A percentile compares a stretch with the other conserved stretches of the same genome.
Conservation (phyloP, 2,329 filamentous ascomycete species). For the Colletotrichum sojae region DNA sequence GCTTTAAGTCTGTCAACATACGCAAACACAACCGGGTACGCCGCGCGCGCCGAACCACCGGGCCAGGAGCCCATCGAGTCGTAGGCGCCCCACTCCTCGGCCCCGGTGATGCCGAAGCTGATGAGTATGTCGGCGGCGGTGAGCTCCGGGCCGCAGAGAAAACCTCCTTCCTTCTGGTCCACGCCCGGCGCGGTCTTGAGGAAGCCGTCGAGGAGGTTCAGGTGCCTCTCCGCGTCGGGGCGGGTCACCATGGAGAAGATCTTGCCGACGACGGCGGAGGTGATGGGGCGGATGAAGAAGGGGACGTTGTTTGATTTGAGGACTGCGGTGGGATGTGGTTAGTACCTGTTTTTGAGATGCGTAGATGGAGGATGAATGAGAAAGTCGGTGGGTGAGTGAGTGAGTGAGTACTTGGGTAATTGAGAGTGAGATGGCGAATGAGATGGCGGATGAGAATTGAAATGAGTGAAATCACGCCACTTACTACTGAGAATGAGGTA, state of each 20-base stretch:
- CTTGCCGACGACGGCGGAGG: conserved; percentile 59
- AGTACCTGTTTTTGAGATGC: neutral
- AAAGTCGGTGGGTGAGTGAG: too few species aligned
- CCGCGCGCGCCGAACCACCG: conserved; percentile 53
- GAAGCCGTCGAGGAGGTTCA: conserved; percentile 64
- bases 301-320: conserved; percentile 63
- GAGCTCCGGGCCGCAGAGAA: conserved; percentile 64
- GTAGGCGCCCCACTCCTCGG: conserved; percentile 51
- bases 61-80: conserved; percentile 59
- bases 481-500: conserved; percentile 59
- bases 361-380: neutral
- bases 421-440: too few species aligned
- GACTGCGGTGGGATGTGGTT: conserved; percentile 45
- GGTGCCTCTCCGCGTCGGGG: conserved; percentile 63
- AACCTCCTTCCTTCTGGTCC: conserved; percentile 52
- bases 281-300: conserved; percentile 69
- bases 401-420: too few species aligned
- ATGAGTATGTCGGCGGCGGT: conserved; percentile 68
- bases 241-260: conserved; percentile 57
- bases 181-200: conserved; percentile 58
- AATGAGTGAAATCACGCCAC: neutral
- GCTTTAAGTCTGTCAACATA: conserved; percentile 62
- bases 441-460: too few species aligned
- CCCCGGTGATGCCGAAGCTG: conserved; percentile 65
- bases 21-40: conserved; percentile 60